Evolutionary conservation across 2,329 filamentous ascomycete species (phyloP).

Genomic region (Cladosporium colombiae): DNA sequence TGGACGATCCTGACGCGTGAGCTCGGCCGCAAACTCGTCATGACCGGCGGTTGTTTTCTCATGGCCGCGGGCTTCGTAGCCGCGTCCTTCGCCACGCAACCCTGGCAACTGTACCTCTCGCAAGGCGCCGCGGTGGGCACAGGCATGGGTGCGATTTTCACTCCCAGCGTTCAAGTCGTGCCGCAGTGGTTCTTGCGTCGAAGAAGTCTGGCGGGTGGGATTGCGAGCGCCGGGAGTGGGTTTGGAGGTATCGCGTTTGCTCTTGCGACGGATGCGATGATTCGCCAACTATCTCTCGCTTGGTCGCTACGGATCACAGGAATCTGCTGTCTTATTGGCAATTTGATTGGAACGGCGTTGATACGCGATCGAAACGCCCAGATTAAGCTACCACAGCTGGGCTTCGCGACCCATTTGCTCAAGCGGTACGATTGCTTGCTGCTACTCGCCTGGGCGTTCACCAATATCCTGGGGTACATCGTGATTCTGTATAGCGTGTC

Average conservation of each 20-base stretch:
- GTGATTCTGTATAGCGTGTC: slow-evolving; percentile 50
- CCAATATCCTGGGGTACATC: slow-evolving; percentile 52
- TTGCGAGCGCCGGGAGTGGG: slow-evolving; percentile 44
- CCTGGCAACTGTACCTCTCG: slow-evolving; percentile 44
- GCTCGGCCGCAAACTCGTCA: slow-evolving; percentile 32
- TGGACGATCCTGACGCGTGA: slow-evolving; percentile 35
- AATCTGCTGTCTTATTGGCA: slow-evolving; percentile 36
- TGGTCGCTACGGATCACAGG: slow-evolving; percentile 48
- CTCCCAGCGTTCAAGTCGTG: slow-evolving; percentile 41
- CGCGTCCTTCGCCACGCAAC: slow-evolving; percentile 38
- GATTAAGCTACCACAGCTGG: slow-evolving; percentile 38
- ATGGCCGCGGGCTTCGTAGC: slow-evolving; percentile 37
- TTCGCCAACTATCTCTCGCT: slow-evolving; percentile 36
- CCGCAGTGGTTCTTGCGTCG: slow-evolving; percentile 46
- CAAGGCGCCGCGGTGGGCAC: slow-evolving; percentile 45
- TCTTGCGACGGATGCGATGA: slow-evolving; percentile 41
- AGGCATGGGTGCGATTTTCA: slow-evolving; percentile 45
- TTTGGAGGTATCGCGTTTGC: slow-evolving; percentile 43
- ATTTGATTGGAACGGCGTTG: slow-evolving; percentile 34
- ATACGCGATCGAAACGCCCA: slow-evolving; percentile 35
- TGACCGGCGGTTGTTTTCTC: slow-evolving; percentile 38
- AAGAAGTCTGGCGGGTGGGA: slow-evolving; percentile 45
- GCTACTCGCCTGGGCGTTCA: slow-evolving; percentile 46
- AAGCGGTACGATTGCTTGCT: slow-evolving; percentile 37
- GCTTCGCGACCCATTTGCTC: slow-evolving; percentile 40